These are phyloP conservation scores for Ampelocalamus luodianensis DNA, from an alignment of 176 grass and related monocot species.

Conservation along the genomic window DNA sequence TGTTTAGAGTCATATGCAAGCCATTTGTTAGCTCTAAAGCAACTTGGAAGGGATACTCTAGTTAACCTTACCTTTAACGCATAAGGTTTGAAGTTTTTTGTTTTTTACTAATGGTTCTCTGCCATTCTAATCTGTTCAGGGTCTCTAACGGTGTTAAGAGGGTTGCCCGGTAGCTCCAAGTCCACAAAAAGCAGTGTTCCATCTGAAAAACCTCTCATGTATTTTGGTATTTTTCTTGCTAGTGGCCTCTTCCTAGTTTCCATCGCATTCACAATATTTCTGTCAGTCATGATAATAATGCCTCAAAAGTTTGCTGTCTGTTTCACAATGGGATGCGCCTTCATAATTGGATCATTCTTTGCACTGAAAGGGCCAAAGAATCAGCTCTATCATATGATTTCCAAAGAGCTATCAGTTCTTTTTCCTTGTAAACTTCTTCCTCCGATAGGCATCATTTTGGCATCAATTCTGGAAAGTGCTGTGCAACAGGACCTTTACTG, in stretches of 20 bases:
- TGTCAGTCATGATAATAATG: constrained; percentile 92
- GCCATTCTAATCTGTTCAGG: constrained; percentile 50
- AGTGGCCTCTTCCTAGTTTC: constrained; percentile 89
- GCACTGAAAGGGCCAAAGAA: constrained; percentile 89
- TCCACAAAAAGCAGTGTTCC: constrained; percentile 79
- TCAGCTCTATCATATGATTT: constrained; percentile 93
- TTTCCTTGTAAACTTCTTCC: not conserved
- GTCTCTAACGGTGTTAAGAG: constrained; percentile 83
- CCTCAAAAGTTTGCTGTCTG: constrained; percentile 96
- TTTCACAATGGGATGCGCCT: constrained; percentile 87
- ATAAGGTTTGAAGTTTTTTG: no score
- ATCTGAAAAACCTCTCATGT: constrained; percentile 86
- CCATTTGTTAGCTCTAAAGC: constrained; percentile 3
- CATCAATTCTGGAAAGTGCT: not conserved
- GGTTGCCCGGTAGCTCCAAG: constrained; percentile 77
- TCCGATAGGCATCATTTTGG: not conserved
- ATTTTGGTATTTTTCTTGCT: constrained; percentile 85
- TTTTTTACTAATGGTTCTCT: constrained; percentile 22
- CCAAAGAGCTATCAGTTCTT: constrained; percentile 72
- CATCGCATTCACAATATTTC: constrained; percentile 93
- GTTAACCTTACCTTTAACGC: no score
- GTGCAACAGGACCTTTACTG: not conserved
- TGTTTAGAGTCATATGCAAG: not conserved
- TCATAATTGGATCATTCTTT: constrained; percentile 96
- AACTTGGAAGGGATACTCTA: not conserved